phyloP scores from a whole-genome alignment of 2,329 filamentous ascomycete species.

The Camillea tinctor region DNA sequence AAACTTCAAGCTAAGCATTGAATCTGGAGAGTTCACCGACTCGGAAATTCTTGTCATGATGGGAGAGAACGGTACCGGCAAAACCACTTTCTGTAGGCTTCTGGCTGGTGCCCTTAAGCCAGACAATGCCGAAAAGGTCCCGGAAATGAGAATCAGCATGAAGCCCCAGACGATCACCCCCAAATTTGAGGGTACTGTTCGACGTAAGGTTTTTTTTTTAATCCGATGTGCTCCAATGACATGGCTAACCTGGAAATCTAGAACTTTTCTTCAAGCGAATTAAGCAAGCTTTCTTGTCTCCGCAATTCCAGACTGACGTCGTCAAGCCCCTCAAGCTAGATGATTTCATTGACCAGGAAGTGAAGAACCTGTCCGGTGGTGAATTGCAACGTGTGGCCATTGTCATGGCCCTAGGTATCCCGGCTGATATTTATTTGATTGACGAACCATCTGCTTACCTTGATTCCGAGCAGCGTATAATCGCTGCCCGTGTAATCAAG shows the following conservation, averaged over 20 bases:
- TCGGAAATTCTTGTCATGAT: slow-evolving; percentile 99
- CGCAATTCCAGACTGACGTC: slow-evolving; percentile 98
- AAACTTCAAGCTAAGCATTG: slow-evolving; percentile 79
- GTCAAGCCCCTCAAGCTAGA: slow-evolving; percentile 99
- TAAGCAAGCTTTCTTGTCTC: slow-evolving; percentile 91
- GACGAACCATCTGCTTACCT: slow-evolving; percentile 97
- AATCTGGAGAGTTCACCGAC: slow-evolving; percentile 86
- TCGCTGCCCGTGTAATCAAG: slow-evolving; percentile 97
- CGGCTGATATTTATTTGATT: slow-evolving; percentile 97
- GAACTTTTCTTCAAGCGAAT: slow-evolving; percentile 62
- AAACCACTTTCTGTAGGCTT: slow-evolving; percentile 98
- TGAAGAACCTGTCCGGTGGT: slow-evolving; percentile 98
- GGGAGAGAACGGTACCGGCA: slow-evolving; percentile 99
- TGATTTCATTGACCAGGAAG: slow-evolving; percentile 99
- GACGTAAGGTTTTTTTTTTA: slow-evolving; percentile 42
- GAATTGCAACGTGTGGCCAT: slow-evolving; percentile 99
- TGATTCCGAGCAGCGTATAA: slow-evolving; percentile 98
- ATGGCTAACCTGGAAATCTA: background rate
- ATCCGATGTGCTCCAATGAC: background rate
- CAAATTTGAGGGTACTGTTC: slow-evolving; percentile 95
- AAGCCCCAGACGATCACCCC: slow-evolving; percentile 99
- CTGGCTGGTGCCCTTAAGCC: slow-evolving; percentile 92
- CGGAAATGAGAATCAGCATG: slow-evolving; percentile 97
- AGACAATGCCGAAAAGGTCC: slow-evolving; percentile 74
- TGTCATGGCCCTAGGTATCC: slow-evolving; percentile 90